These are phyloP conservation scores for Tylopilus orsonianus DNA, from an alignment of 1,284 basidiomycete species.

Conservation along the genomic window DNA sequence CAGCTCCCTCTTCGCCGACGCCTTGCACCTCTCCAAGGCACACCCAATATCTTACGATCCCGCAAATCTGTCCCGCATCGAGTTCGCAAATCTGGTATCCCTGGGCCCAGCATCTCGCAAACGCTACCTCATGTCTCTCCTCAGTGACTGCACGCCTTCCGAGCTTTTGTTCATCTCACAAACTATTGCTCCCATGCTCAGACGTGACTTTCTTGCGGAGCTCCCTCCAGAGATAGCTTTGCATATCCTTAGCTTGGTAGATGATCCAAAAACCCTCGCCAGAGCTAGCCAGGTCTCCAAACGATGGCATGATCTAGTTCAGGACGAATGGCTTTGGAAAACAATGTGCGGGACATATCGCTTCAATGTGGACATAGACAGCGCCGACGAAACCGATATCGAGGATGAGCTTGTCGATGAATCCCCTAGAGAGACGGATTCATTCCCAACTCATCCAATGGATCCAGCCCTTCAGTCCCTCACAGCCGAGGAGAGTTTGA, in stretches of 20 bases:
- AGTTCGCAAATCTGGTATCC: slow-evolving; percentile 38
- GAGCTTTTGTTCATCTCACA: slow-evolving; percentile 82
- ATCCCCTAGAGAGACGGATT: slow-evolving; percentile 33
- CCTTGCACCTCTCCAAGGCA: slow-evolving; percentile 17
- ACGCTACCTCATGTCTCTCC: slow-evolving; percentile 61
- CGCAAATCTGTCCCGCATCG: slow-evolving; percentile 33
- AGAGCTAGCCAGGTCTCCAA: slow-evolving; percentile 74
- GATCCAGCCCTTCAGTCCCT: slow-evolving; percentile 42
- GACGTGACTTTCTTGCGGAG: slow-evolving; percentile 82
- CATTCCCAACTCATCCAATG: slow-evolving; percentile 37
- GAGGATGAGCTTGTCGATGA: slow-evolving; percentile 18
- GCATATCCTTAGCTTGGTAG: slow-evolving; percentile 80
- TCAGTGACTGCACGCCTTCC: slow-evolving; percentile 64
- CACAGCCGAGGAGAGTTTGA: slow-evolving; percentile 34
- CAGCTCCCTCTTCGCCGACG: slow-evolving; percentile 21
- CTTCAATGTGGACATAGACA: slow-evolving; percentile 38
- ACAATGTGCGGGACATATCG: slow-evolving; percentile 68
- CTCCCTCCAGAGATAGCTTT: slow-evolving; percentile 85
- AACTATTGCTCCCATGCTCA: slow-evolving; percentile 77
- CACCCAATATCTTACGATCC: slow-evolving; percentile 26
- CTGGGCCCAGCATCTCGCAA: slow-evolving; percentile 48
- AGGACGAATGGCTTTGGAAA: slow-evolving; percentile 86
- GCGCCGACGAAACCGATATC: slow-evolving; percentile 10
- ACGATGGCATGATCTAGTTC: slow-evolving; percentile 76
- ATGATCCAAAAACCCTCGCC: slow-evolving; percentile 77